These are phyloP conservation scores for Corymbia citriodora DNA, from an alignment of 441 rosid genomes.

Conservation along the genomic window DNA sequence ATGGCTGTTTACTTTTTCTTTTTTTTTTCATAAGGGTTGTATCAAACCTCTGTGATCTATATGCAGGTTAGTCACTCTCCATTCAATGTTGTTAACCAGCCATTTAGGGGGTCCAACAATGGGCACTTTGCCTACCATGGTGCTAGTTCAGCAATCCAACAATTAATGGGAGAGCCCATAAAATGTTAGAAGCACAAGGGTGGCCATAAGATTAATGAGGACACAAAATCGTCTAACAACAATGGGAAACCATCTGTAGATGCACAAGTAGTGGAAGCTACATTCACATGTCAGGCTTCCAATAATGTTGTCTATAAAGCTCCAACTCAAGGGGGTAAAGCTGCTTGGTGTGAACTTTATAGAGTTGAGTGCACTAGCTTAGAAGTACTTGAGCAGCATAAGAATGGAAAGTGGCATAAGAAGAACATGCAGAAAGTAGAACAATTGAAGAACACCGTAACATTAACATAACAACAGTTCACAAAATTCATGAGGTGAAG, in stretches of 20 bases:
- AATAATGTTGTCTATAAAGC: constrained; percentile 6
- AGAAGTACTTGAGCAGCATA: constrained; percentile 36
- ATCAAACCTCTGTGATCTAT: not conserved
- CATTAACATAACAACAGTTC: not conserved
- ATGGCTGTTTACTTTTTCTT: constrained; percentile 3
- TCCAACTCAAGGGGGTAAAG: constrained; percentile 7
- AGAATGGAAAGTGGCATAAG: constrained; percentile 33
- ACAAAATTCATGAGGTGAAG: not conserved
- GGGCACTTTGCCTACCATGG: not conserved
- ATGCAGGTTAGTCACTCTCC: constrained; percentile 23
- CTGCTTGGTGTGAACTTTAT: constrained; percentile 35
- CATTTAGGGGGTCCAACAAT: not conserved
- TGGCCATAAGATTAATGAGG: not conserved
- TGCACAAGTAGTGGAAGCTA: constrained; percentile 6
- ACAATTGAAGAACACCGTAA: constrained; percentile 12
- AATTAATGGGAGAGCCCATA: constrained; percentile 7
- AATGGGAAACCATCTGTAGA: not conserved
- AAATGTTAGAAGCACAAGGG: constrained; percentile 7
- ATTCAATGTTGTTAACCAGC: constrained; percentile 1
- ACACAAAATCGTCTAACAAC: not conserved
- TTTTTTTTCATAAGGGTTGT: constrained; percentile 5
- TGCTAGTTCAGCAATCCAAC: not conserved
- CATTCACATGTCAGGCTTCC: not conserved
- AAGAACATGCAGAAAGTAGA: constrained; percentile 25
- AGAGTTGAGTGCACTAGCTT: constrained; percentile 29